These are phyloP conservation scores for Alloteropsis angusta DNA, from an alignment of 202 grass and related monocot species.

Conservation along the genomic window DNA sequence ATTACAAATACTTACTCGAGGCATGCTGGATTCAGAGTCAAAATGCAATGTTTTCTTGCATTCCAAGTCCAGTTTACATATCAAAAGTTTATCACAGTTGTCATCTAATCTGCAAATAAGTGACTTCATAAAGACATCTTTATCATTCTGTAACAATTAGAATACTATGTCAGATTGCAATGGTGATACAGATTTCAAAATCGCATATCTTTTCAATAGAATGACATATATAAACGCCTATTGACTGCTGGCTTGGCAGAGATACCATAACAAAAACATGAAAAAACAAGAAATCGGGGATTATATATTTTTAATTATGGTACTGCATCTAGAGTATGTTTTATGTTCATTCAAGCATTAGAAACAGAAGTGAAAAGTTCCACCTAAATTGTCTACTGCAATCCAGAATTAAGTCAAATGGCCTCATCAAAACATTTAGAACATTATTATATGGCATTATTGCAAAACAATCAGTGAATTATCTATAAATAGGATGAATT, in stretches of 20 bases:
- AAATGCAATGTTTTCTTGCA: conserved; percentile 82
- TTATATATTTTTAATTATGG: background rate
- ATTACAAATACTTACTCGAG: conserved; percentile 26
- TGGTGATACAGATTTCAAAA: conserved; percentile 20
- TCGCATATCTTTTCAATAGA: background rate
- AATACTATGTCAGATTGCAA: conserved; percentile 19
- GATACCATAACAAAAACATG: conserved; percentile 5
- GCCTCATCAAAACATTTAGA: background rate
- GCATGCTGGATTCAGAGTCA: conserved; percentile 59
- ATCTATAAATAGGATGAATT: background rate
- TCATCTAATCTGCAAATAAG: conserved; percentile 88
- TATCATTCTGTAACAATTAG: conserved; percentile 46
- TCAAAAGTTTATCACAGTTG: conserved; percentile 78
- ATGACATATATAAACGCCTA: conserved; percentile 1
- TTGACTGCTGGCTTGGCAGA: background rate
- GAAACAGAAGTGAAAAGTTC: background rate
- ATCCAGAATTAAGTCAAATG: background rate
- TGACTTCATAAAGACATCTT: conserved; percentile 93
- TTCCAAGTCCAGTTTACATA: conserved; percentile 84
- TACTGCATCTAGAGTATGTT: background rate
- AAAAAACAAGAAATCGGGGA: background rate
- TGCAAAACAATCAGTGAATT: background rate
- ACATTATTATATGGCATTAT: background rate
- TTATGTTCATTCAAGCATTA: background rate
- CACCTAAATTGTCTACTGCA: background rate